Conservation (phyloP, 2,329 filamentous ascomycete species). For the Alternaria sp. region DNA sequence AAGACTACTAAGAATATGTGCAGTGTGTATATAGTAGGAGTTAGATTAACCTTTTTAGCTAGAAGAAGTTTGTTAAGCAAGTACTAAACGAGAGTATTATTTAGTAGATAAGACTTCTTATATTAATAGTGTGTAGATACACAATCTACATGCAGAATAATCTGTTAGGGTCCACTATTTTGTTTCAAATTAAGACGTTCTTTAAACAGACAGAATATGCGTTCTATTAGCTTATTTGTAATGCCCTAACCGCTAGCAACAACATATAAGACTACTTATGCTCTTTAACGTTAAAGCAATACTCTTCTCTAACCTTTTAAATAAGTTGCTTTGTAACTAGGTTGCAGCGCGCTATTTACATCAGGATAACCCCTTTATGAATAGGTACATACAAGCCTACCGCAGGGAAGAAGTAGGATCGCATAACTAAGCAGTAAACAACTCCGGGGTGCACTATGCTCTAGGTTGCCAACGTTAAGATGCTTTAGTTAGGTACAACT, state of each 20-base stretch:
- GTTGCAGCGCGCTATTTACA: neutral
- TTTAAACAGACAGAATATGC: neutral
- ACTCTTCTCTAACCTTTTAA: neutral
- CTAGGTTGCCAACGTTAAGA: neutral
- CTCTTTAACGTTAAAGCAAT: neutral
- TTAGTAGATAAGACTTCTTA: neutral
- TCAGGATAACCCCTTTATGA: neutral
- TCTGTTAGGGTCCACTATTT: neutral
- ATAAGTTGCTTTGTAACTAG: neutral
- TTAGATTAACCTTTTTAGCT: neutral
- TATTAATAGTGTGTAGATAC: neutral
- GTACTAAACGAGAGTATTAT: neutral
- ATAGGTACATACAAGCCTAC: slow-evolving; percentile 5
- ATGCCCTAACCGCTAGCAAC: neutral
- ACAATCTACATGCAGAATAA: neutral
- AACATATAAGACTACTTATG: neutral
- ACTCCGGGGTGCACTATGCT: neutral
- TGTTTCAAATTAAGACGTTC: neutral
- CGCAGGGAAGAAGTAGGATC: neutral
- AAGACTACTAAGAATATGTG: slow-evolving; percentile 4
- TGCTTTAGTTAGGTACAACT: neutral
- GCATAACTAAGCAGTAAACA: neutral
- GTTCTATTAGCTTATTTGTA: neutral
- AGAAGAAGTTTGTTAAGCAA: neutral
- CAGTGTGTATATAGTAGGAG: neutral